phyloP scores from a whole-genome alignment of 179 eudicot species.

The Heliamphora pulchella region DNA sequence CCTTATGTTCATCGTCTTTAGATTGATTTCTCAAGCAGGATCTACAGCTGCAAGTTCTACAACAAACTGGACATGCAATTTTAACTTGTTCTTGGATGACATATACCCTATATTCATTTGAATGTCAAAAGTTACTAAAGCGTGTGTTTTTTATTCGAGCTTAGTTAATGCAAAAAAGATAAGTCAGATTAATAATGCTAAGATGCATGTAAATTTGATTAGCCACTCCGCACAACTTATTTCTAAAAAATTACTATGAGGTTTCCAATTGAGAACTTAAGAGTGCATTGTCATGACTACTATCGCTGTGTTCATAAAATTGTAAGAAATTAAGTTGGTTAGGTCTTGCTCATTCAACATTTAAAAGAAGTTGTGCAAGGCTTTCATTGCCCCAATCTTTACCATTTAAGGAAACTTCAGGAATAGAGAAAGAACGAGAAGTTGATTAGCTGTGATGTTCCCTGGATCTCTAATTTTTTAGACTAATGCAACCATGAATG shows the following conservation, averaged over 20 bases:
- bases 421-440: neutral
- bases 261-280: too few species aligned
- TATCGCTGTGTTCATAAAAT: too few species aligned
- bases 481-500: neutral
- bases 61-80: conserved; percentile 71
- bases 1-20: conserved; percentile 45
- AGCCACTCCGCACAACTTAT: neutral
- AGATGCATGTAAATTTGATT: conserved; percentile 1
- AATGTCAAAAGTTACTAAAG: conserved; percentile 1
- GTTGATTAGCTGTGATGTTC: neutral
- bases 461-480: neutral
- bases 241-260: neutral
- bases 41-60: conserved; percentile 64
- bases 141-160: neutral
- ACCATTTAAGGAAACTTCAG: neutral
- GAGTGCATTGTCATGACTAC: too few species aligned
- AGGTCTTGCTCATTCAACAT: neutral
- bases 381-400: neutral
- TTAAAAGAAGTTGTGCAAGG: neutral
- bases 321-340: neutral
- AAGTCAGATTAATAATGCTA: neutral
- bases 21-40: conserved; percentile 41
- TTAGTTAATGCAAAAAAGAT: neutral
- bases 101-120: conserved; percentile 35
- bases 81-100: conserved; percentile 49